Conservation (phyloP, 495 filamentous ascomycete genomes). For the Tuber calosporum region DNA sequence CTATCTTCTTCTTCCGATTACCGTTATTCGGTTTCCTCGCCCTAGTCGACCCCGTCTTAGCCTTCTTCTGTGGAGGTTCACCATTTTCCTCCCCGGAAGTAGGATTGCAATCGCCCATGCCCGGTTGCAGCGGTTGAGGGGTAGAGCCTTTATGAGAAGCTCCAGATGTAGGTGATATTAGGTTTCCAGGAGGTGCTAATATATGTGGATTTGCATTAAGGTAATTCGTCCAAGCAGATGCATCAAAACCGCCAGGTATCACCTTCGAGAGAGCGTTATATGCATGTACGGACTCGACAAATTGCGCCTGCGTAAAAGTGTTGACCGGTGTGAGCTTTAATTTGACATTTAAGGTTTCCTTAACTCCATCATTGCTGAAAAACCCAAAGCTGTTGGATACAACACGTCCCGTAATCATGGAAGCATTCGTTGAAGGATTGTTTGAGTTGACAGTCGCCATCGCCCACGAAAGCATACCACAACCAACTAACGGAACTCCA, state of each 20-base stretch:
- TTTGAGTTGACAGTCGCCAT: conserved; percentile 51
- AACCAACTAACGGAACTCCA: conserved; percentile 84
- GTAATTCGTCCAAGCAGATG: conserved; percentile 61
- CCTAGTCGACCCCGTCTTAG: conserved; percentile 25
- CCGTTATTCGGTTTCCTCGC: conserved; percentile 30
- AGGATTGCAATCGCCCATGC: conserved; percentile 28
- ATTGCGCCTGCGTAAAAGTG: conserved; percentile 63
- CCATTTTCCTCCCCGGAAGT: conserved; percentile 33
- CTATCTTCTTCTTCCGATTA: conserved; percentile 26
- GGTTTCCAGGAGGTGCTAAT: conserved; percentile 35
- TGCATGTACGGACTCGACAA: conserved; percentile 55
- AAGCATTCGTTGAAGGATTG: conserved; percentile 48
- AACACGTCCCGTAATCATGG: conserved; percentile 81
- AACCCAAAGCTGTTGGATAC: conserved; percentile 75
- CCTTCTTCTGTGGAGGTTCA: conserved; percentile 41
- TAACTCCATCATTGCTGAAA: conserved; percentile 66
- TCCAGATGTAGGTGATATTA: not conserved
- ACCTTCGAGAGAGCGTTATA: conserved; percentile 47
- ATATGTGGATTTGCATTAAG: conserved; percentile 55
- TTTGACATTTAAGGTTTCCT: conserved; percentile 91
- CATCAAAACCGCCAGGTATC: conserved; percentile 59
- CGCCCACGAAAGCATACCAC: conserved; percentile 88
- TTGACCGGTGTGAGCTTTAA: conserved; percentile 77
- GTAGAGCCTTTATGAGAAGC: conserved; percentile 27
- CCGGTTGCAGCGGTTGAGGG: conserved; percentile 14